Percentiles rank a stretch among this genome's conserved stretches.
phyloP scores from a whole-genome alignment of 1,284 basidiomycete species.

The Uromyces viciae-fabae region DNA sequence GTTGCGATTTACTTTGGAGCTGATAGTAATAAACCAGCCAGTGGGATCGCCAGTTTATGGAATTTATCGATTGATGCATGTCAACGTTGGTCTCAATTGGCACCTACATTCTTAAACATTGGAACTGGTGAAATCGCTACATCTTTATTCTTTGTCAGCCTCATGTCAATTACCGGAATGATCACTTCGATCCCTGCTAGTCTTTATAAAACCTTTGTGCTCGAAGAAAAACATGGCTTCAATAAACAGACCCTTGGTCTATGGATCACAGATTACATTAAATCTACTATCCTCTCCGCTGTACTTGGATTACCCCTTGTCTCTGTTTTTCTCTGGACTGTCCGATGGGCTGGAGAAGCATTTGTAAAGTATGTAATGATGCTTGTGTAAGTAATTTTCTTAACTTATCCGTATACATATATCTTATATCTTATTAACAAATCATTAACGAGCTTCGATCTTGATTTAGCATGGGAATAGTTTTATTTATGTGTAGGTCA shows the following conservation, averaged over 20 bases:
- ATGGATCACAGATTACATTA: slow-evolving; percentile 74
- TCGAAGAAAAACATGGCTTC: slow-evolving; percentile 93
- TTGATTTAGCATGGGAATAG: slow-evolving; percentile 22
- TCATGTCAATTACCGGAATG: slow-evolving; percentile 62
- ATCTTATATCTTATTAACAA: background rate
- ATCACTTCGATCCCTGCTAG: slow-evolving; percentile 70
- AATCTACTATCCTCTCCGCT: slow-evolving; percentile 70
- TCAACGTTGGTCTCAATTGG: background rate
- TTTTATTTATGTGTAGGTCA: slow-evolving; percentile 48
- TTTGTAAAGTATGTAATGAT: slow-evolving; percentile 85
- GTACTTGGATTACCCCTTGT: slow-evolving; percentile 82
- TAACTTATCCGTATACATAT: background rate
- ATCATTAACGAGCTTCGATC: background rate
- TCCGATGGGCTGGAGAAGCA: slow-evolving; percentile 84
- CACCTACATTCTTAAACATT: slow-evolving; percentile 44
- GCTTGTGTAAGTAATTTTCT: slow-evolving; percentile 62
- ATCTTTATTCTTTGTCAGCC: slow-evolving; percentile 72
- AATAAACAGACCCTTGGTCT: slow-evolving; percentile 81
- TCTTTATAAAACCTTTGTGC: slow-evolving; percentile 82
- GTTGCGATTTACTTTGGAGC: slow-evolving; percentile 51
- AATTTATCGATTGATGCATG: slow-evolving; percentile 47
- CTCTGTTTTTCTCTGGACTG: slow-evolving; percentile 78
- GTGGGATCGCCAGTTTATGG: slow-evolving; percentile 32
- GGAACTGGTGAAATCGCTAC: slow-evolving; percentile 65
- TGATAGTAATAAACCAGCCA: slow-evolving; percentile 45